Base-by-base conservation (phyloP, 2,329 filamentous ascomycete species). In the Botrytis paeoniae region DNA sequence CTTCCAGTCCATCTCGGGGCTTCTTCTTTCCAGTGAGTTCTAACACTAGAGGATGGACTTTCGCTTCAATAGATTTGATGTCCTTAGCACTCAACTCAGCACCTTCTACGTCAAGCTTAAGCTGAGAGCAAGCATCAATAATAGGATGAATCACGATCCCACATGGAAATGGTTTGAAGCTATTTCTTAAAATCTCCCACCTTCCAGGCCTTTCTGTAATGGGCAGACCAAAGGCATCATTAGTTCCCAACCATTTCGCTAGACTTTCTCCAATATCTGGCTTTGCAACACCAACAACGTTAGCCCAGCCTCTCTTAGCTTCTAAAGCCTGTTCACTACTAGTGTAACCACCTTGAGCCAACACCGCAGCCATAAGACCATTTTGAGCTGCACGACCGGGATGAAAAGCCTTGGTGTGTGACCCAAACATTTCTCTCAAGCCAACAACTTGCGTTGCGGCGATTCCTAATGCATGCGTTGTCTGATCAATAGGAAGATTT, bases 161-260 rank as follows among this genome's bases (percentile, higher is more conserved):
- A 77, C 86, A 88, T 0, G 87, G 86, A 74, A 86, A 89, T 0
- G 86, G 87, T 77, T 89, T 88, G 80, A 88, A 88, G 1, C 85
- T 83, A 74, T 88, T 88, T 75, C 83, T 83, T 76, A 84, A 81
- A 14, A 86, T 84, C 80, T 88, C 86, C 86, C 86, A 88, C n/a
- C 74, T 73, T 25, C 72, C 76, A 43, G 61, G 18, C 6, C 29
- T 41, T 5, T 63, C 63, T 35, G 25, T 39, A 3, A 69, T 73
- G 9, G 61, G 63, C 3, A 75, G 54, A 37, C 73, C 75, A 51
- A 75, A 70, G 18, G 45, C n/a, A 32, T 41, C 25, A n/a, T 20
- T 60, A 29, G 61, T 48, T 35, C 81, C 80, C 3, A 76, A 60
- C 73, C 73, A 71, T 59, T 75, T 77, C 1, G 77, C 81, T 51